Evolutionary conservation across 2,329 filamentous ascomycete genomes (phyloP), one percentile per base, ranked within the genome.

Genomic region (Fusarium sp.): DNA sequence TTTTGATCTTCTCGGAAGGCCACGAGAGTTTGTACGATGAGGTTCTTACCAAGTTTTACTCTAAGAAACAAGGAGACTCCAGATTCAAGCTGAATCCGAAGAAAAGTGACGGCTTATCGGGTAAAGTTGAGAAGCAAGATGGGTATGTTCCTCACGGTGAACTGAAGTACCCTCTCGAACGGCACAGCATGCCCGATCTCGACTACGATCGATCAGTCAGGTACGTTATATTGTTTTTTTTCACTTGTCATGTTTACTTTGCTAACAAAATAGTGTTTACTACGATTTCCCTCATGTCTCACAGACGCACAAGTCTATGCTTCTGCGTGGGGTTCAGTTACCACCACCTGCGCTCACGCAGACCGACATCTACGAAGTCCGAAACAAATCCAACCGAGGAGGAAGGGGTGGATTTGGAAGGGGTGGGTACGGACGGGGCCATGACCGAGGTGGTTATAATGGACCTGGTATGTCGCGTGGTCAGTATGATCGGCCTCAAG

Each of bases 221-320:
- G 91, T 95, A 85, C 80, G 88, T 86, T 54, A 43, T 56, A 33
- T 33, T 36, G 50, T 33, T 55, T 55, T 50, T 9, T 17, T 8
- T 10, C 38, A n/a, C 13, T n/a, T 34, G 24, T 42, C 40, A n/a
- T 17, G 22, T 45, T 20, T 8, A 40, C 20, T 38, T 44, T 39
- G 59, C 80, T 83, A 76, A 82, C 34, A 14, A 44, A 28, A 7
- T 69, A 97, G 92, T 76, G 94, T 98, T 13, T 84, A 92, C 75
- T 99, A 97, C 77, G 89, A 94, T 44, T 92, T 98, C 81, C 95
- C 95, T 1, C 84, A 86, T 40, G 89, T 88, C 18, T 85, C 84
- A 11, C 87, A 93, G 73, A 83, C 89, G 6, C 96, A 99, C 81
- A 98, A 98, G 78, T 98, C 95, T 7, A 97, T 97, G 92, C 87